phyloP scores from a whole-genome alignment of 2,329 filamentous ascomycete genomes.

The Alternaria sp. region DNA sequence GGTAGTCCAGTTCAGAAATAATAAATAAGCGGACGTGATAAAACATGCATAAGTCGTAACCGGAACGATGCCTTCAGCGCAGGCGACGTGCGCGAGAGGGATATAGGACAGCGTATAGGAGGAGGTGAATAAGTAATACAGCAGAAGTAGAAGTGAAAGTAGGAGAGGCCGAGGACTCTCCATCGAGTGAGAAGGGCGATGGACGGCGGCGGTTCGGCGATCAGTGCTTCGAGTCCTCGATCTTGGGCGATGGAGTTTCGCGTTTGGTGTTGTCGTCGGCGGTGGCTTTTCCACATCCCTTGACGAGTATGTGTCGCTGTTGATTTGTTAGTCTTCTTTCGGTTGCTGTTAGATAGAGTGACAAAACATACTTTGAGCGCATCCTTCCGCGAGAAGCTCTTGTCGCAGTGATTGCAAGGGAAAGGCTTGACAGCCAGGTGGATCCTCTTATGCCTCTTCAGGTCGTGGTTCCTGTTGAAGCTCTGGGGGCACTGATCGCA shows the following conservation, averaged over 20 bases:
- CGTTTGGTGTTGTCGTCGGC: constrained; percentile 42
- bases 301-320: constrained; percentile 71
- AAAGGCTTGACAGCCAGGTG: constrained; percentile 96
- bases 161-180: not conserved
- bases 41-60: constrained; percentile 25
- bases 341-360: constrained; percentile 20
- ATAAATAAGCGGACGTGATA: constrained; percentile 15
- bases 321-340: constrained; percentile 35
- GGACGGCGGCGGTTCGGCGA: not conserved
- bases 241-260: constrained; percentile 43
- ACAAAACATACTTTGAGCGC: constrained; percentile 80
- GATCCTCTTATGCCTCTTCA: constrained; percentile 95
- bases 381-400: constrained; percentile 96
- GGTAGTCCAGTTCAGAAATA: constrained; percentile 27
- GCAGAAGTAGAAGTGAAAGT: constrained; percentile 30
- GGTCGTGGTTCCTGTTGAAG: constrained; percentile 94
- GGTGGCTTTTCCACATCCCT: constrained; percentile 66
- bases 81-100: constrained; percentile 23
- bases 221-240: constrained; percentile 40
- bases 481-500: constrained; percentile 92
- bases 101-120: constrained; percentile 10
- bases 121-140: constrained; percentile 44
- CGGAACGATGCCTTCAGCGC: constrained; percentile 31
- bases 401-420: constrained; percentile 88
- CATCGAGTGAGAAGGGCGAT: not conserved